Conservation (phyloP, 805 yeast species). For the Metschnikowia amazonensis region DNA sequence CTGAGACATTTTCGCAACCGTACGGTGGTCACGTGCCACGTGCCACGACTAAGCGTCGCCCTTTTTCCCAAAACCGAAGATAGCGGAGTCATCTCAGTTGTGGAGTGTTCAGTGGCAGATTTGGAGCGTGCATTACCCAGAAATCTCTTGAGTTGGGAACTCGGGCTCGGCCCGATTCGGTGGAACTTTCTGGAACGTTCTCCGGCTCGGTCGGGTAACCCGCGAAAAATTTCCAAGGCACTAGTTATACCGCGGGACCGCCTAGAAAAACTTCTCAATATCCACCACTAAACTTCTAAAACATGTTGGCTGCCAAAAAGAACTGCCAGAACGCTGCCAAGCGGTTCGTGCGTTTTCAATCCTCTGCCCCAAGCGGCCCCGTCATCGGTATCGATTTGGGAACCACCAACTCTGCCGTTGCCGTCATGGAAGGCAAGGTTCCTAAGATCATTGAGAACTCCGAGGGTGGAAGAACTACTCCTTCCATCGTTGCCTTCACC, state of each 20-base stretch:
- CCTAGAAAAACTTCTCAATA: slow-evolving; percentile 6
- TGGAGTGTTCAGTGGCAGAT: background rate
- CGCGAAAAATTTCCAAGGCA: slow-evolving; percentile 18
- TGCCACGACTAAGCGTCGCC: background rate
- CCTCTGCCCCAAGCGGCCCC: slow-evolving; percentile 36
- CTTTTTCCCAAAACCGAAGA: background rate
- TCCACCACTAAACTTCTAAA: slow-evolving; percentile 1
- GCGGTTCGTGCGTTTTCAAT: slow-evolving; percentile 26
- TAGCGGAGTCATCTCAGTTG: background rate
- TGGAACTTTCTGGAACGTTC: slow-evolving; percentile 18
- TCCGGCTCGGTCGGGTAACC: slow-evolving; percentile 22
- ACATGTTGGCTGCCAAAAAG: slow-evolving; percentile 44
- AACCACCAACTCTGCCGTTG: slow-evolving; percentile 88
- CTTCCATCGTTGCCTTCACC: slow-evolving; percentile 93
- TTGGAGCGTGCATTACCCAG: background rate
- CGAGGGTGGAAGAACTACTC: slow-evolving; percentile 68
- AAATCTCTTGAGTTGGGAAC: background rate
- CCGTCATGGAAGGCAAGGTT: slow-evolving; percentile 71
- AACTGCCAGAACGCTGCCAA: slow-evolving; percentile 36
- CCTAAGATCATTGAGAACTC: slow-evolving; percentile 78
- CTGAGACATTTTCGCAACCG: slow-evolving; percentile 6
- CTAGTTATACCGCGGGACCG: slow-evolving; percentile 10
- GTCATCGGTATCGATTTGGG: slow-evolving; percentile 87
- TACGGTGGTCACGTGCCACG: background rate
- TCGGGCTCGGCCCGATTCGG: background rate